phyloP scores from a whole-genome alignment of 2,329 filamentous ascomycete species.

The Fonsecaea monophora region DNA sequence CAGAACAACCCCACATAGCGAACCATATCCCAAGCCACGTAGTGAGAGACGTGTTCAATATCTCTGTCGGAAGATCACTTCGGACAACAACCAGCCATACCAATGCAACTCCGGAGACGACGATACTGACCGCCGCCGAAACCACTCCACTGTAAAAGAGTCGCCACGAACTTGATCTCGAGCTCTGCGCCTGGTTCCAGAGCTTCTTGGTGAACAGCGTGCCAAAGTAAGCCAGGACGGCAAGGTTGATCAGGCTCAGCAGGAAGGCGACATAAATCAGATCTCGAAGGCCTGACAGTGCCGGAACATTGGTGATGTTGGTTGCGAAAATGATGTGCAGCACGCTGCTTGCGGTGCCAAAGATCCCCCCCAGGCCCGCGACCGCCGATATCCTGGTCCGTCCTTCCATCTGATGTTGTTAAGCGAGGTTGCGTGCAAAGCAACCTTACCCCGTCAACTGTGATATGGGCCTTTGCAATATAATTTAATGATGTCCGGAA shows the following conservation, averaged over 20 bases:
- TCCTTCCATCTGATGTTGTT: slow-evolving; percentile 31
- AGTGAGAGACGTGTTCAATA: slow-evolving; percentile 20
- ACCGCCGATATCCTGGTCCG: slow-evolving; percentile 35
- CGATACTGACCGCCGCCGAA: slow-evolving; percentile 23
- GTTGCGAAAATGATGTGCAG: slow-evolving; percentile 37
- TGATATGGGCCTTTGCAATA: background rate
- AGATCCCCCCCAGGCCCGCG: slow-evolving; percentile 30
- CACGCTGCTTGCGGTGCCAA: slow-evolving; percentile 33
- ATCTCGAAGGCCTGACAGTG: slow-evolving; percentile 28
- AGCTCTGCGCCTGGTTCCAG: slow-evolving; percentile 22
- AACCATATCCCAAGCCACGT: slow-evolving; percentile 36
- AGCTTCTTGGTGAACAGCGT: slow-evolving; percentile 30
- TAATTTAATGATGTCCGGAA: background rate
- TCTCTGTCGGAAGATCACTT: slow-evolving; percentile 27
- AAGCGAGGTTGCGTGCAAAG: slow-evolving; percentile 19
- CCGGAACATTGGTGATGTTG: slow-evolving; percentile 17
- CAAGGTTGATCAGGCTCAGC: slow-evolving; percentile 31
- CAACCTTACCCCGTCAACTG: slow-evolving; percentile 9
- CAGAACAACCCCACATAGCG: slow-evolving; percentile 33
- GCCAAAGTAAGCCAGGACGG: slow-evolving; percentile 30
- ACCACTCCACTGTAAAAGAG: slow-evolving; percentile 24
- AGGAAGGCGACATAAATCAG: slow-evolving; percentile 37
- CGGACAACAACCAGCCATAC: slow-evolving; percentile 34
- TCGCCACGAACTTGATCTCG: slow-evolving; percentile 26
- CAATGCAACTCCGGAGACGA: slow-evolving; percentile 33